phyloP scores from a whole-genome alignment of 441 rosid species.

The Gossypium schwendimanii region DNA sequence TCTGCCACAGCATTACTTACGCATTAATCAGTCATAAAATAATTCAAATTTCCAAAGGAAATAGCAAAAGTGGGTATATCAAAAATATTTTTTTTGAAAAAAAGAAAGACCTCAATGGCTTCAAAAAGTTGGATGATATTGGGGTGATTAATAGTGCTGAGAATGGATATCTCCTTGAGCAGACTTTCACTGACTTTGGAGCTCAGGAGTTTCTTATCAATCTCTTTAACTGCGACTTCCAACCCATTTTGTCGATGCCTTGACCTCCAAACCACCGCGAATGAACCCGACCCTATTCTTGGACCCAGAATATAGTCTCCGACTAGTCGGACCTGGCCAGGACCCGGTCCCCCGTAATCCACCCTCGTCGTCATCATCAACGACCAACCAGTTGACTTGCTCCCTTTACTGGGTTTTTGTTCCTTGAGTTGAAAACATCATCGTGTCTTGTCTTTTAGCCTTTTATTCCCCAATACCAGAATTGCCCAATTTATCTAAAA shows the following conservation, averaged over 20 bases:
- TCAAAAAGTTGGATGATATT: conserved; percentile 65
- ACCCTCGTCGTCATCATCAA: conserved; percentile 26
- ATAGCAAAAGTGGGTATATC: background rate
- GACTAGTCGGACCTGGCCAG: conserved; percentile 30
- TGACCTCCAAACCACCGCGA: conserved; percentile 65
- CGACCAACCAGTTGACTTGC: conserved; percentile 4
- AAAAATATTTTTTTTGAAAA: background rate
- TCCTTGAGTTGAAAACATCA: background rate
- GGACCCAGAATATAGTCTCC: conserved; percentile 69
- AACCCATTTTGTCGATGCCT: conserved; percentile 44
- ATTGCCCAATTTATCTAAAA: background rate
- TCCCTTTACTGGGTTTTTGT: background rate
- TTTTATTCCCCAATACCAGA: background rate
- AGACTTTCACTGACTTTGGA: conserved; percentile 63
- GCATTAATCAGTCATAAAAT: background rate
- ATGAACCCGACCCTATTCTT: conserved; percentile 68
- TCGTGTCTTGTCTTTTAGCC: background rate
- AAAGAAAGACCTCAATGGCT: conserved; percentile 45
- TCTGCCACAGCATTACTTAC: conserved; percentile 28
- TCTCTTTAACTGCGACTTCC: conserved; percentile 70
- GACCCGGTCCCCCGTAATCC: conserved; percentile 25
- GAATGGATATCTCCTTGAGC: conserved; percentile 66
- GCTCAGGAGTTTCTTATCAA: conserved; percentile 56
- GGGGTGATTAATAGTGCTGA: conserved; percentile 73
- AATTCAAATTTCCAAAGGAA: background rate